These are phyloP conservation scores for Anacardium occidentale DNA, from an alignment of 345 rosid species.

Conservation along the genomic window DNA sequence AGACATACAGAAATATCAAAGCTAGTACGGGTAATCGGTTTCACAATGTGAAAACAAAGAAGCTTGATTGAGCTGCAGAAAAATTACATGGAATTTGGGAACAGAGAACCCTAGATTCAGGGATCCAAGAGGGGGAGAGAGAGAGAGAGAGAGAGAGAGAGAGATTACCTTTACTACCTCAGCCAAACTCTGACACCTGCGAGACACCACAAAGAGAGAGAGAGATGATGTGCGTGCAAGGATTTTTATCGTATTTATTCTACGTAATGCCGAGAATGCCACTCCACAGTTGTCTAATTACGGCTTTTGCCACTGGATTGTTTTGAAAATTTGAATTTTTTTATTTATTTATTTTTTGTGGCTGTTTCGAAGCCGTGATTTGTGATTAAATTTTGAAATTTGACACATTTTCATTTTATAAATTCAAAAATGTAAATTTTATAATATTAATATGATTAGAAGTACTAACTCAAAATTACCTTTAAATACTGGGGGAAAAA, in stretches of 20 bases:
- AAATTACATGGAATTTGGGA: background rate
- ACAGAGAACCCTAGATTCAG: conserved; percentile 36
- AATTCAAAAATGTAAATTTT: too few species aligned
- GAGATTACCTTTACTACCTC: conserved; percentile 23
- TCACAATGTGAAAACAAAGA: background rate
- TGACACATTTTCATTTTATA: too few species aligned
- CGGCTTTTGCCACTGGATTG: background rate
- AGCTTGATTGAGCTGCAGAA: conserved; percentile 3
- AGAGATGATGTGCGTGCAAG: background rate
- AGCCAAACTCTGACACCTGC: conserved; percentile 24
- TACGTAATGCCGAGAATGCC: conserved; percentile 21
- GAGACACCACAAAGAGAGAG: conserved; percentile 16
- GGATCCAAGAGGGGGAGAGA: conserved; percentile 31
- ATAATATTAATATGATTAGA: too few species aligned
- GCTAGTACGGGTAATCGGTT: background rate
- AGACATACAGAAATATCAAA: background rate
- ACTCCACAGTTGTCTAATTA: background rate
- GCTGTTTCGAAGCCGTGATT: too few species aligned
- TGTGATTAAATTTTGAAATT: too few species aligned
- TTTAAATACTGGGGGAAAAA: too few species aligned
- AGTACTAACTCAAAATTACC: too few species aligned
- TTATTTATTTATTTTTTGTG: background rate
- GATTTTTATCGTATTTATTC: conserved; percentile 17
- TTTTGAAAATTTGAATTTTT: conserved; percentile 1
- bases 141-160: conserved; percentile 15